Evolutionary conservation across 2,329 filamentous ascomycete species (phyloP), one percentile per base, ranked within the genome.

Genomic region (Emericellopsis atlantica): DNA sequence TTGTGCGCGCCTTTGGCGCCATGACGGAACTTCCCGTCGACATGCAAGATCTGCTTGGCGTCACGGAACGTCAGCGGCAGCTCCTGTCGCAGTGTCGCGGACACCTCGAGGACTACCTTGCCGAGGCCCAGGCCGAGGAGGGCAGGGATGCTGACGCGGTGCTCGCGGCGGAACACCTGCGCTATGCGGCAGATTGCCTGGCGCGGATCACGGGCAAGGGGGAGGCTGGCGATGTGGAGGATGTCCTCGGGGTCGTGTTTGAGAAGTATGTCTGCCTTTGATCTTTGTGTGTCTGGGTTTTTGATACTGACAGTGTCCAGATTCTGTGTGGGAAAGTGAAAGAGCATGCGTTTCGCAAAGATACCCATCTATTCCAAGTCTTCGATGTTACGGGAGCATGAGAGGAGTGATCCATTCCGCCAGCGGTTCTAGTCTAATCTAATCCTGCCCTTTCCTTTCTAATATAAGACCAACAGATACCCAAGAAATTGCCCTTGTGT

Each of bases 171-270:
- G 92, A 98, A 60, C 79, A 89, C 54, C 68, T 98, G 42, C 80
- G 92, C 35, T 78, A 76, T 48, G 89, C 88, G 11, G 88, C 86
- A 1, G 76, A 81, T 40, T 81, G 78, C 46, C 68, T 95, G n/a
- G 83, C 87, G 2, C 77, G 79, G 43, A 94, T 96, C 51, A 96
- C 88, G 1, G 92, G 92, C 1, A 77, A 77, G 42, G 89, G 88
- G 1, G 85, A 88, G 51, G 76, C 74, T 33, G 85, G 88, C 3
- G 90, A 96, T 59, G 87, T 96, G 14, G 90, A 98, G 57, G 92
- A 96, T 55, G 86, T 98, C 7, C 64, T 98, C 36, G 92, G 92
- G 0, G 89, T 98, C 18, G 89, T 98, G 4, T 98, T 98, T 64
- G 90, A 96, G 60, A 96, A 94, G 85, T 94, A 65, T 69, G 76